Evolutionary conservation across 169 alveolate species (phyloP).

Genomic region (Besnoitia besnoiti): DNA sequence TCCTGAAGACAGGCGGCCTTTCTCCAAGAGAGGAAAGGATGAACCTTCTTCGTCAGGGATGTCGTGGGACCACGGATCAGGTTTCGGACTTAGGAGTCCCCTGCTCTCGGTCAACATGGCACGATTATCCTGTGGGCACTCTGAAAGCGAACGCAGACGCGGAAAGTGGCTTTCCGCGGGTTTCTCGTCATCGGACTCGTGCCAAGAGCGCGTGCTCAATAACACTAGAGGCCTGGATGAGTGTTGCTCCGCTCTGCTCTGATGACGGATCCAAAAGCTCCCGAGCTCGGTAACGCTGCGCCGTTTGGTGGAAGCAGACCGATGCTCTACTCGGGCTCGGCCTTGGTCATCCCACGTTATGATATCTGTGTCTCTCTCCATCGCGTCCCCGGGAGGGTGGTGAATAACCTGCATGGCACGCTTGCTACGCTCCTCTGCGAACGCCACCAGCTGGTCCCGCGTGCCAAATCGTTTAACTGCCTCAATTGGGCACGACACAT

Average conservation of each 20-base stretch:
- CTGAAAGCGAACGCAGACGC: background rate
- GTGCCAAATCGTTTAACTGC: conserved; percentile 27
- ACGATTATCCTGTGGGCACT: background rate
- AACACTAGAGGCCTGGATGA: conserved; percentile 15
- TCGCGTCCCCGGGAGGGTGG: conserved; percentile 38
- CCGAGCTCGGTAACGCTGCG: conserved; percentile 1
- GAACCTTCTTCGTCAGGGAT: background rate
- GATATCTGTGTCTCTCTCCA: background rate
- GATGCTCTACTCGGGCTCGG: conserved; percentile 8
- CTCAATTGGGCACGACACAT: conserved; percentile 10
- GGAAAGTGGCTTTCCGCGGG: background rate
- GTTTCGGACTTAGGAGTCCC: background rate
- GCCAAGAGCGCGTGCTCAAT: background rate
- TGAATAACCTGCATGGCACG: background rate
- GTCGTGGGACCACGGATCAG: background rate
- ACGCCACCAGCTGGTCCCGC: background rate
- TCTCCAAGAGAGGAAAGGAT: background rate
- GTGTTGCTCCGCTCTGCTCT: conserved; percentile 12
- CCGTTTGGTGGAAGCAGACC: background rate
- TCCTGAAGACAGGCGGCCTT: background rate
- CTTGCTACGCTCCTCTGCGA: background rate
- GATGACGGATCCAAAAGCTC: conserved; percentile 35
- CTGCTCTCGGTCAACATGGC: background rate
- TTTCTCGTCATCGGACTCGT: background rate
- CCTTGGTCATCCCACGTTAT: conserved; percentile 35